Evolutionary conservation across 257 asterid genomes (phyloP).

Genomic region (Nicotiana tomentosiformis): DNA sequence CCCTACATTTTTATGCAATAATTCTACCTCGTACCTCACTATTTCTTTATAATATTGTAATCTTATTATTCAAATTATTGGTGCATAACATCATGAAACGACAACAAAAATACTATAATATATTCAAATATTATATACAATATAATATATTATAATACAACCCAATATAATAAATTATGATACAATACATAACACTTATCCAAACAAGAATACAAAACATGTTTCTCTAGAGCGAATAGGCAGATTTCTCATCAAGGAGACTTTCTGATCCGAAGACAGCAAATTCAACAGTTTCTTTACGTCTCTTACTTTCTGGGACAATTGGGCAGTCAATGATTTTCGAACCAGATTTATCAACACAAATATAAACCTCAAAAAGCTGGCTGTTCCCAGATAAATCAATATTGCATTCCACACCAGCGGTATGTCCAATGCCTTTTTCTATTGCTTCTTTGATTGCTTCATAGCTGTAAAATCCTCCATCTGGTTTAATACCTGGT

Average conservation of each 20-base stretch:
- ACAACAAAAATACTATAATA: no score
- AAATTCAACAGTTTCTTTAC: neutral
- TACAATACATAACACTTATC: no score
- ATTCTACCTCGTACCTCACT: no score
- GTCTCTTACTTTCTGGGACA: neutral
- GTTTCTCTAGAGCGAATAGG: neutral
- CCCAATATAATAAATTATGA: no score
- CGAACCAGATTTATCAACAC: constrained; percentile 9
- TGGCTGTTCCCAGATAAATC: constrained; percentile 1
- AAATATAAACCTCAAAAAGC: neutral
- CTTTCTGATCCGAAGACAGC: neutral
- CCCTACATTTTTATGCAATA: no score
- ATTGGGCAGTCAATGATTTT: constrained; percentile 14
- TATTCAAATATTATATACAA: no score
- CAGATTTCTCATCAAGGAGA: neutral
- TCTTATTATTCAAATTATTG: no score
- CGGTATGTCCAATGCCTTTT: neutral
- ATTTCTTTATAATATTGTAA: no score
- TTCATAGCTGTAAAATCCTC: neutral
- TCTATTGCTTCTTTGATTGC: constrained; percentile 1
- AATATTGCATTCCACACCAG: constrained; percentile 2
- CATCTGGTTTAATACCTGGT: constrained; percentile 4
- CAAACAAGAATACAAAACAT: no score
- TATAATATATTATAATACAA: no score
- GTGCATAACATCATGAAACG: no score